Evolutionary conservation across 2,329 filamentous ascomycete genomes (phyloP).

Genomic region (Neonectria hederae): DNA sequence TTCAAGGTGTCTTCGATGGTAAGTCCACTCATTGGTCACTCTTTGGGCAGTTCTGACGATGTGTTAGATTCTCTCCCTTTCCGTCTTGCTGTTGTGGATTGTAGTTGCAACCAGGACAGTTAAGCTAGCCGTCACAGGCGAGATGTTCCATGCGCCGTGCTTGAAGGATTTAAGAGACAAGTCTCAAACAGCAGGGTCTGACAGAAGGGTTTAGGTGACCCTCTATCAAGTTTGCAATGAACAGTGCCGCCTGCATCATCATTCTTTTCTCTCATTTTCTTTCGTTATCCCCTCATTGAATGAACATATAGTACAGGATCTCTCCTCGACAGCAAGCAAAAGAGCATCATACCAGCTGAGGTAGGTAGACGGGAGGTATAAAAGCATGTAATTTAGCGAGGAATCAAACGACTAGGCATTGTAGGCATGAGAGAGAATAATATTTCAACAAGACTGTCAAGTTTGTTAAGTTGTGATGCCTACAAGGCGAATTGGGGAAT

Average conservation of each 20-base stretch:
- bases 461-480: no score
- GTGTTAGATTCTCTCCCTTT: conserved; percentile 51
- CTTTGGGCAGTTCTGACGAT: conserved; percentile 17
- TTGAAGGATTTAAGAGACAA: conserved; percentile 51
- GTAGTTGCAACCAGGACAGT: conserved; percentile 53
- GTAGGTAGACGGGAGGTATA: no score
- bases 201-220: conserved; percentile 41
- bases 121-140: conserved; percentile 50
- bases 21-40: not conserved
- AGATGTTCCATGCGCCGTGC: conserved; percentile 58
- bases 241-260: not conserved
- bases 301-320: not conserved
- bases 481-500: not conserved
- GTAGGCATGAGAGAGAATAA: not conserved
- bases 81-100: conserved; percentile 54
- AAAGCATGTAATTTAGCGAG: not conserved
- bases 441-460: no score
- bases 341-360: no score
- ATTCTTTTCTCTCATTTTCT: not conserved
- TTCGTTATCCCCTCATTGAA: not conserved
- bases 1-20: conserved; percentile 54
- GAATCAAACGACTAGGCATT: not conserved
- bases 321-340: not conserved
- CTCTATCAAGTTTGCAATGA: not conserved
- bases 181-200: conserved; percentile 38